A percentile compares a stretch with the other conserved stretches of the same genome.
phyloP scores from a whole-genome alignment of 345 rosid species.

The Eutrema heterophyllum region DNA sequence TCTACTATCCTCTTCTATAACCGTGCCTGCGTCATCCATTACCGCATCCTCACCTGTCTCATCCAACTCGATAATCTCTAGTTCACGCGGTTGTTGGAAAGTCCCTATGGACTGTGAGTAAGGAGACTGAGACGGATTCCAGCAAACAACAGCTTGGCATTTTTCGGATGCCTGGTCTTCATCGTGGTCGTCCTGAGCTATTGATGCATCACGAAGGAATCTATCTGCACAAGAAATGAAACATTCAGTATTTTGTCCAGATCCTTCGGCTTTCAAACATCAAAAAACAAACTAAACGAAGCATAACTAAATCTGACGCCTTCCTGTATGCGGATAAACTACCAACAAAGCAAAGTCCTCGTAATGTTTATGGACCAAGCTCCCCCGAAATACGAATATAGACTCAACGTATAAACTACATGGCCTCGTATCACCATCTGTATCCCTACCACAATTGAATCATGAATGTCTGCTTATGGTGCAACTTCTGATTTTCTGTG shows the following conservation, averaged over 20 bases:
- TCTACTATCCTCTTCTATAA: constrained; percentile 32
- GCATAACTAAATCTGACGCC: neutral
- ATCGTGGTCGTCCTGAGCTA: neutral
- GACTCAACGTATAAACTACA: neutral
- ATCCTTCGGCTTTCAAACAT: neutral
- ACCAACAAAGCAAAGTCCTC: too few relatives aligned
- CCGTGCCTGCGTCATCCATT: constrained; percentile 26
- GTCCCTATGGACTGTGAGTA: neutral
- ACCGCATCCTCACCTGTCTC: constrained; percentile 39
- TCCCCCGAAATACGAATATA: neutral
- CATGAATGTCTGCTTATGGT: neutral
- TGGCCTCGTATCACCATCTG: neutral
- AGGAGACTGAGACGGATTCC: constrained; percentile 43
- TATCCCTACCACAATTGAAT: neutral
- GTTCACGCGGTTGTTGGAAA: constrained; percentile 4
- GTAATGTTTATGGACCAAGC: too few relatives aligned
- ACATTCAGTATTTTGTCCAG: neutral
- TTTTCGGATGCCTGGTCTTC: neutral
- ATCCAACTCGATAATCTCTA: constrained; percentile 51
- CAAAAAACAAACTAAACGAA: neutral
- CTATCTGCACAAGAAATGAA: constrained; percentile 33
- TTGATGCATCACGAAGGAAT: constrained; percentile 20
- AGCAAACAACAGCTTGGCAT: constrained; percentile 61
- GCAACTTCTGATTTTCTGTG: too few relatives aligned
- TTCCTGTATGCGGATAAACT: neutral